A percentile compares a stretch with the other conserved stretches of the same genome.
Conservation (phyloP, 2,329 filamentous ascomycete genomes). For the Aspergillus clavatus region DNA sequence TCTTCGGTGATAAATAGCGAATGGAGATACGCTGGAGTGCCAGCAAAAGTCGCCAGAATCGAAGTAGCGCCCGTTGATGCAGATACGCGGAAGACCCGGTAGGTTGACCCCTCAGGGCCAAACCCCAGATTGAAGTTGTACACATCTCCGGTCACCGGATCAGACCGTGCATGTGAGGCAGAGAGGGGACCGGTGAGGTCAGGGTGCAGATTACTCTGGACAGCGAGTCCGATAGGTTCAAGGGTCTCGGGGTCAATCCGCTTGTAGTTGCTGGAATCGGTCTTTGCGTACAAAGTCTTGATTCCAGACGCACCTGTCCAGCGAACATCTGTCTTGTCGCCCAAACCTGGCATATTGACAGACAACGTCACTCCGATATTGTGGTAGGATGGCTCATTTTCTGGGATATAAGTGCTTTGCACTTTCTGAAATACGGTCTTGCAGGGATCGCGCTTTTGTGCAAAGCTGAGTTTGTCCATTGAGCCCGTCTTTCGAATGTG, state of each 20-base stretch:
- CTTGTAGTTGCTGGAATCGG: slow-evolving; percentile 55
- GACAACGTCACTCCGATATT: slow-evolving; percentile 66
- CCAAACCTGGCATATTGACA: slow-evolving; percentile 58
- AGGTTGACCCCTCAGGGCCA: slow-evolving; percentile 49
- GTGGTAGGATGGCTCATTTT: slow-evolving; percentile 53
- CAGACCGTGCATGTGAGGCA: slow-evolving; percentile 66
- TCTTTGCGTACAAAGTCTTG: slow-evolving; percentile 55
- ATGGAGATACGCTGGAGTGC: slow-evolving; percentile 68
- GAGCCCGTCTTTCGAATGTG: slow-evolving; percentile 57
- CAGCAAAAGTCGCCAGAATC: slow-evolving; percentile 63
- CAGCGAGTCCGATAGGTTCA: slow-evolving; percentile 62
- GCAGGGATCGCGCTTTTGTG: slow-evolving; percentile 68
- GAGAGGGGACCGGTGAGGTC: slow-evolving; percentile 62
- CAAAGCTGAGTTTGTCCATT: slow-evolving; percentile 59
- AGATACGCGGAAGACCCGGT: slow-evolving; percentile 65
- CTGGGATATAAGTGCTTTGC: slow-evolving; percentile 20
- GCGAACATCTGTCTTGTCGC: slow-evolving; percentile 20
- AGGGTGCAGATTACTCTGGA: slow-evolving; percentile 61
- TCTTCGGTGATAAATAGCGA: slow-evolving; percentile 69
- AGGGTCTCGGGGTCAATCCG: slow-evolving; percentile 65
- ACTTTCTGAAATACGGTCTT: slow-evolving; percentile 67
- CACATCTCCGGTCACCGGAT: slow-evolving; percentile 67
- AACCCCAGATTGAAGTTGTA: slow-evolving; percentile 78
- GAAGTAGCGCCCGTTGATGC: slow-evolving; percentile 60
- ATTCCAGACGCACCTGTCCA: slow-evolving; percentile 33